Evolutionary conservation across 148 eudicot species (phyloP).

Genomic region (Fagopyrum tataricum): DNA sequence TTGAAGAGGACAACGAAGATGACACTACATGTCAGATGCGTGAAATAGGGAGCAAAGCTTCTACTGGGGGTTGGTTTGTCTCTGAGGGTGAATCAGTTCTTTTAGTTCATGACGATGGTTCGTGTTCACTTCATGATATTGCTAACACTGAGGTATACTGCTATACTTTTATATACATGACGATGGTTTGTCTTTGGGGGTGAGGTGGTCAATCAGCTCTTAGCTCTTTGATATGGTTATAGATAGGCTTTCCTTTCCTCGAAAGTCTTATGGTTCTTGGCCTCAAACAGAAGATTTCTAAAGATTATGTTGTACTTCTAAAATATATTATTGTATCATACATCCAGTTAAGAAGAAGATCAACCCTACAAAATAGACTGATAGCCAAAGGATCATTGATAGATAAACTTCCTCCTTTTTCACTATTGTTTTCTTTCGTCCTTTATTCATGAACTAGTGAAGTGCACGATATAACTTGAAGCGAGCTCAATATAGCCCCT

Average conservation of each 20-base stretch:
- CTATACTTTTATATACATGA: not conserved
- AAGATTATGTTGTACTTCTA: too few relatives aligned
- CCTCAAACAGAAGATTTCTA: too few relatives aligned
- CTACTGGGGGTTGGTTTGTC: constrained; percentile 92
- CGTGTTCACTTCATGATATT: constrained; percentile 78
- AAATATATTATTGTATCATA: too few relatives aligned
- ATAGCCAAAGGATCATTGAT: not conserved
- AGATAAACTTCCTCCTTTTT: too few relatives aligned
- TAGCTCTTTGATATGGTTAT: not conserved
- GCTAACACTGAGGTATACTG: constrained; percentile 59
- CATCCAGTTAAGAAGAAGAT: too few relatives aligned
- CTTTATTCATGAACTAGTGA: too few relatives aligned
- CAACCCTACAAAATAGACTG: too few relatives aligned
- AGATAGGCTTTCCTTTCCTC: not conserved
- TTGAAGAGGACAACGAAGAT: constrained; percentile 54
- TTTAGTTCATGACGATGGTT: constrained; percentile 80
- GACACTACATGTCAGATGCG: constrained; percentile 33
- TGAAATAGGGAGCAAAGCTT: constrained; percentile 57
- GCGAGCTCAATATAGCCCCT: too few relatives aligned
- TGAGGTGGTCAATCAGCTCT: not conserved
- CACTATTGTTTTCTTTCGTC: too few relatives aligned
- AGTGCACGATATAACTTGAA: too few relatives aligned
- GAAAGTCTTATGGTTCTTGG: not conserved
- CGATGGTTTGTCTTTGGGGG: too few relatives aligned
- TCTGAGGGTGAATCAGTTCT: constrained; percentile 90